Base-by-base conservation (phyloP, 306 rosid species). In the Vicia sativa region DNA sequence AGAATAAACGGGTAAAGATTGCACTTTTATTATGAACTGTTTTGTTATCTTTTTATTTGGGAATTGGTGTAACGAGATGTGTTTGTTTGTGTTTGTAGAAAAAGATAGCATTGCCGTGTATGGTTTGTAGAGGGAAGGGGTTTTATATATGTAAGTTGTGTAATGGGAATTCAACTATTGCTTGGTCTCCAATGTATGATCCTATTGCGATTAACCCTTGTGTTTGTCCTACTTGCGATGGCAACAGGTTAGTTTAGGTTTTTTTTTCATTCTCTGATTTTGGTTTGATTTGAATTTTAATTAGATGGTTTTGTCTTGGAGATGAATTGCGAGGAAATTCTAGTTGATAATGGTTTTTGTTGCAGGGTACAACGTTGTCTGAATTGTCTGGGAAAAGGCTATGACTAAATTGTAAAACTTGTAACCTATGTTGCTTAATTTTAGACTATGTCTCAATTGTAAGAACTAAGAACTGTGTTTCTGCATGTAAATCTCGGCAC, bases 181-280 rank as follows among this genome's bases (percentile, higher is more conserved):
- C 86, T 44, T 91, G 97, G 97, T 91, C 97, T 11, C 93, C 97
- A 4, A 72, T 91, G 89, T 82, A 63, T 19, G 99, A 87, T 68
- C 99, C 99, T 11, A 49, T 95, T 68, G 96, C 92, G 70, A 85
- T 95, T 65, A 95, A 90, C 76, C 97, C 99, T 0, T 95, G 97
- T 53, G 80, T 90, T 50, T 95, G 99, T 76, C 96, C 96, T 19
- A 88, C 99, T 43, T 95, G 97, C 34, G 99, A 95, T 16, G 97
- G 99, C 53, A 88, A 88, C 80, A 84, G 99, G 99, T 93, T 76
- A 4, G 73, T 3, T 37, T 12, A 8, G 73, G 73, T 6, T 18
- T 14, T 67, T 19, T 28, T 29, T 6, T 10, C 15, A 16, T 16
- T 16, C 5, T 19, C 28, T 49, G 2, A 9, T 18, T 50, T 50